These are phyloP conservation scores for Arthromyces matolae DNA, from an alignment of 768 basidiomycete genomes.

Conservation along the genomic window DNA sequence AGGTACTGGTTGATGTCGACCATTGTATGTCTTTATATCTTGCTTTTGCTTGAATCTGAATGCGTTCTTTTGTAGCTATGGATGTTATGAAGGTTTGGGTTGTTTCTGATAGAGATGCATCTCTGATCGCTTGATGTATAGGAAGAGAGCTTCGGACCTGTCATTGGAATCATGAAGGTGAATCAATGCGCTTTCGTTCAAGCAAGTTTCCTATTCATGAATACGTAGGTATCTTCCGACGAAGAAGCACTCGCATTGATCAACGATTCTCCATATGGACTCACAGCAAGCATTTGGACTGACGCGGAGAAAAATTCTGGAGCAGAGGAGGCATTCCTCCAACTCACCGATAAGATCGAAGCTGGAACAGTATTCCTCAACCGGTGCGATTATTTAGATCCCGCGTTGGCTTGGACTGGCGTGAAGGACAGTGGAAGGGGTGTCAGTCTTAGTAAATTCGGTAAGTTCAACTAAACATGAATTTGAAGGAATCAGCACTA, in stretches of 20 bases:
- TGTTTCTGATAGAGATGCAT: not conserved
- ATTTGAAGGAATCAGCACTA: not conserved
- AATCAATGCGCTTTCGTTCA: not conserved
- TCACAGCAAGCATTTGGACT: slow-evolving; percentile 96
- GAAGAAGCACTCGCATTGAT: slow-evolving; percentile 87
- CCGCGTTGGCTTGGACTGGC: slow-evolving; percentile 92
- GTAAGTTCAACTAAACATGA: slow-evolving; percentile 36
- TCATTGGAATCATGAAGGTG: slow-evolving; percentile 92
- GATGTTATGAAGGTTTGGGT: slow-evolving; percentile 78
- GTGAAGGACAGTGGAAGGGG: slow-evolving; percentile 93
- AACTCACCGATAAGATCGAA: slow-evolving; percentile 67
- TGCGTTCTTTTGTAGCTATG: slow-evolving; percentile 54
- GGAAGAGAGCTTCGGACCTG: slow-evolving; percentile 92
- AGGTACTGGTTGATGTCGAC: slow-evolving; percentile 85
- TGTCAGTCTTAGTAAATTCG: slow-evolving; percentile 85
- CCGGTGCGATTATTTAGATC: slow-evolving; percentile 88
- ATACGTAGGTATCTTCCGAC: slow-evolving; percentile 66
- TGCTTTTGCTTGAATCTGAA: not conserved
- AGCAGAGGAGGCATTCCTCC: slow-evolving; percentile 68
- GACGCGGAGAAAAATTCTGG: slow-evolving; percentile 53
- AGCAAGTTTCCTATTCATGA: not conserved
- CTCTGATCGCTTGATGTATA: slow-evolving; percentile 19
- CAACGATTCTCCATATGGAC: slow-evolving; percentile 94
- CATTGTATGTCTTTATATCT: slow-evolving; percentile 63
- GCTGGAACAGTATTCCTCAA: slow-evolving; percentile 95